Evolutionary conservation across 1,284 basidiomycete genomes (phyloP), one percentile per base, ranked within the genome.

Genomic region (Boletus chippewaensis): DNA sequence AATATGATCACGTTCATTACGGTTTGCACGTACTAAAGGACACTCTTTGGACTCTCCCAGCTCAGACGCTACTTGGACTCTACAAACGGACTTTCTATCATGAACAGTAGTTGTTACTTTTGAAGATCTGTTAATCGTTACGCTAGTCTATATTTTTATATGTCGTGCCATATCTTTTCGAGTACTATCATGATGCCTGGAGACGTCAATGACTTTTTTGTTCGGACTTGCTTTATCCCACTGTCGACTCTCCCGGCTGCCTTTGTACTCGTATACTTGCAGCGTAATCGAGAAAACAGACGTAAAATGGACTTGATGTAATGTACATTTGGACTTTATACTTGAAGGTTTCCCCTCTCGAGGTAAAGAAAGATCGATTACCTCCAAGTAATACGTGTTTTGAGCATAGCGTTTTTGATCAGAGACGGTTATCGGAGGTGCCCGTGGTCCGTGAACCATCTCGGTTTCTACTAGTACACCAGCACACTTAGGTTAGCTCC

Each of bases 131-230:
- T 53, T 68, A 64, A 64, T 64, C 42, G 47, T 52, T 68, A 68
- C 49, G 55, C 54, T 64, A 64, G 43, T 53, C 47, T 56, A 64
- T 59, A 59, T 51, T 54, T 46, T 60, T 67, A 62, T 58, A 65
- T 36, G 46, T 53, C 59, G 56, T 62, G 59, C 45, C 54, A 57
- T 55, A 54, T 38, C 5, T 38, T 38, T 38, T 51, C 39, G 52
- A 53, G 38, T 51, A 59, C 32, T 47, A 51, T 32, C 18, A 28
- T 34, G 50, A 49, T 20, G 34, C 31, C 20, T 43, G 47, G 47
- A 31, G 50, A 50, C 11, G 18, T 18, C 26, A n/a, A 50, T 8
- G 18, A 49, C 34, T 29, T 39, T 32, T 16, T 35, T 47, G 31
- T 31, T 51, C 34, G 51, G 59, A 62, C 59, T 26, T 40, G 26